Evolutionary conservation across 1,284 basidiomycete species (phyloP).

Genomic region (Cutaneotrichosporon cutaneum): DNA sequence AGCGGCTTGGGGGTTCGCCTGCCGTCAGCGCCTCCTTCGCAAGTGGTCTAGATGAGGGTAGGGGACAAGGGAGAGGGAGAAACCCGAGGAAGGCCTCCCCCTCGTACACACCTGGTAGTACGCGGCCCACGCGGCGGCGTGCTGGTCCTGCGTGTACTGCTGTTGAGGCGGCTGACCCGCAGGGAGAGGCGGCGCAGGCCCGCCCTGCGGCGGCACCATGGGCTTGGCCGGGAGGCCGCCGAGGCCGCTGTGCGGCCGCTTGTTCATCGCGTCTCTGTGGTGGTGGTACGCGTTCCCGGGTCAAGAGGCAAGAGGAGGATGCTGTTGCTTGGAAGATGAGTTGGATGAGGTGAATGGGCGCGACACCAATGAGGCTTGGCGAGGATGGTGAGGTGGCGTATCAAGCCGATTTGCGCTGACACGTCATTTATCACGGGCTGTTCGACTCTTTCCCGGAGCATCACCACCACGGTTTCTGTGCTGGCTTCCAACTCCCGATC

Average conservation of each 20-base stretch:
- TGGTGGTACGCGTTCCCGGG: background rate
- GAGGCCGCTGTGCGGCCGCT: slow-evolving; percentile 30
- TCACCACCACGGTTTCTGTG: too few relatives aligned
- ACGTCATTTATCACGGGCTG: too few relatives aligned
- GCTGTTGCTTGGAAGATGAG: background rate
- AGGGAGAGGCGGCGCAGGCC: slow-evolving; percentile 55
- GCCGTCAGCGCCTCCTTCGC: background rate
- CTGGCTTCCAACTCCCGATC: too few relatives aligned
- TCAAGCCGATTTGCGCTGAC: too few relatives aligned
- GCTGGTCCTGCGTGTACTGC: slow-evolving; percentile 27
- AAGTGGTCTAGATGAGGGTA: background rate
- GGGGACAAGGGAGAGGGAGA: background rate
- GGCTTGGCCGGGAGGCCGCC: slow-evolving; percentile 41
- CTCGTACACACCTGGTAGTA: slow-evolving; percentile 46
- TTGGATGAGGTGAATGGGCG: background rate
- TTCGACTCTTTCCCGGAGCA: too few relatives aligned
- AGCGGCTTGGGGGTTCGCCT: slow-evolving; percentile 11
- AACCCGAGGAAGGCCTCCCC: slow-evolving; percentile 10
- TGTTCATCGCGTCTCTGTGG: slow-evolving; percentile 32
- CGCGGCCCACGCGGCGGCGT: slow-evolving; percentile 51
- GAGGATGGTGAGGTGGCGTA: background rate
- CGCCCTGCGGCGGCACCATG: slow-evolving; percentile 54
- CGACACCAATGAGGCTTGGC: background rate
- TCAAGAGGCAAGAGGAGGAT: background rate
- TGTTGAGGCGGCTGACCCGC: slow-evolving; percentile 50